Base-by-base conservation (phyloP, 768 basidiomycete genomes). In the Tephrocybe sp. region DNA sequence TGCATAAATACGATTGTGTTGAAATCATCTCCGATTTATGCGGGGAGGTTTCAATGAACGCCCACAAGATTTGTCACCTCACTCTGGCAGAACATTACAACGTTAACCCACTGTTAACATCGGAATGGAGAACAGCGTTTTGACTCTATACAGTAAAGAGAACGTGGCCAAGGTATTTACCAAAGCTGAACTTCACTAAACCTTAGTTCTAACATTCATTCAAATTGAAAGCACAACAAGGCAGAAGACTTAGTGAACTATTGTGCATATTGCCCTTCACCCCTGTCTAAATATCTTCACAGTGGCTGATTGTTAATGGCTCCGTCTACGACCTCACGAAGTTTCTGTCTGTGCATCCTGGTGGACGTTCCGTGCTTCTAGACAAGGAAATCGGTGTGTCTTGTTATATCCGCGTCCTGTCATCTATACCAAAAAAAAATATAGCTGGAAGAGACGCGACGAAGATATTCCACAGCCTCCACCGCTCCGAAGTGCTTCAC, bases 361-460 rank as follows among this genome's bases (percentile, higher is more conserved):
- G 93, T 44, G 93, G 93, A 11, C 63, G 75, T 0, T 77, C 82
- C 2, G 91, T 92, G 31, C 76, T 97, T 15, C 65, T 85, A 18
- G 84, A 89, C 59, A 68, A 73, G 5, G 87, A 89, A 57, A 79
- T 95, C 41, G 89, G 89, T 86, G 47, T 49, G 85, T 9, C 15
- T 26, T 19, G 16, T 28, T 22, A 9, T 31, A 35, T 35, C 15
- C 25, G 28, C 26, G 18, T 18, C 22, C 22, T 21, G n/a, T 41
- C 19, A 44, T 51, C 60, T 9, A 68, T 79, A 55, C 8, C 72
- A 82, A 45, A n/a, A n/a, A n/a, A n/a, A n/a, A n/a, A n/a, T n/a
- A n/a, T 70, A 86, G 91, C 89, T 43, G 92, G 92, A 8, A 77
- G 89, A 65, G 93, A 97, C 58, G 87, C 86, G 1, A 96, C 92